phyloP scores from a whole-genome alignment of 306 rosid species.

The Lathyrus aphaca region DNA sequence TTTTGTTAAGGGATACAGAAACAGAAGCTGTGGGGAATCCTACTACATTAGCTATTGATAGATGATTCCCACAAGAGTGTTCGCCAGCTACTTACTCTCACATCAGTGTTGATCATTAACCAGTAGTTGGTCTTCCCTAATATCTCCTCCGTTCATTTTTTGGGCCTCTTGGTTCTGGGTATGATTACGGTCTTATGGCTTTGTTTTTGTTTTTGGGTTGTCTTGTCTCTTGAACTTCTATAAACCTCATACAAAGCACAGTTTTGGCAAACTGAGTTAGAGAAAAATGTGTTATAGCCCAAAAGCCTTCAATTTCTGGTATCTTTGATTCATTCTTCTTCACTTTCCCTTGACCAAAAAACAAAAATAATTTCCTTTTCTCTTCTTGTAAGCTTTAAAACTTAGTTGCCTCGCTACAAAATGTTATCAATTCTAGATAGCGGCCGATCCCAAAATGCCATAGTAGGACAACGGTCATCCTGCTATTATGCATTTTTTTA shows the following conservation, averaged over 20 bases:
- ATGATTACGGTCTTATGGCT: background rate
- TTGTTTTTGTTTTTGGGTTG: background rate
- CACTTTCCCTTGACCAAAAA: background rate
- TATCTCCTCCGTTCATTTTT: background rate
- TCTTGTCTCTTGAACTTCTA: background rate
- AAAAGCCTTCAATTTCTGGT: background rate
- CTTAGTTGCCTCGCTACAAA: background rate
- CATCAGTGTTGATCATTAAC: background rate
- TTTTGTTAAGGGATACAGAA: too few species aligned
- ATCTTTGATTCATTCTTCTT: background rate
- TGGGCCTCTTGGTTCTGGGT: background rate
- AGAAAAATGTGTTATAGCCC: background rate
- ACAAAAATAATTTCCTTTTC: background rate
- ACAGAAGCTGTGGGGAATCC: too few species aligned
- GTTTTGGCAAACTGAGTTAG: background rate
- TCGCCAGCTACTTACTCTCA: background rate
- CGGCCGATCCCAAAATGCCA: too few species aligned
- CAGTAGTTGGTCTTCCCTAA: background rate
- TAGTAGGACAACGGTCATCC: too few species aligned
- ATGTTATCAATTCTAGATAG: background rate
- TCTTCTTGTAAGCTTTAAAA: background rate
- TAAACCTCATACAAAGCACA: background rate
- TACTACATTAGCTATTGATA: too few species aligned
- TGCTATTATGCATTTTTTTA: too few species aligned
- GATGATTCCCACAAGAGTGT: background rate